phyloP scores from a whole-genome alignment of 2,329 filamentous ascomycete species.

The Pyricularia pennisetigena region DNA sequence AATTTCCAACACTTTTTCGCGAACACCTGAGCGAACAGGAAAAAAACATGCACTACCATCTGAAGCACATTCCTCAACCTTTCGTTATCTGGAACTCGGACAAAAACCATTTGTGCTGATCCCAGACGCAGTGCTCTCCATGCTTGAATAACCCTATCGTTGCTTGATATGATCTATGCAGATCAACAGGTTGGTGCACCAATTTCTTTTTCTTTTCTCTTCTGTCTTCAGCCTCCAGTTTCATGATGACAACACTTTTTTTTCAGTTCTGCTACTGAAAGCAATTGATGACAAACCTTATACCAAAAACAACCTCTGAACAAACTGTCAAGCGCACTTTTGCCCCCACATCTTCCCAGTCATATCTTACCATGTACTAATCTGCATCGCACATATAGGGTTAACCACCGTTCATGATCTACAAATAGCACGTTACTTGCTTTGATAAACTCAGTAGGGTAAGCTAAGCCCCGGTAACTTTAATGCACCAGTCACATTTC shows the following conservation, averaged over 20 bases:
- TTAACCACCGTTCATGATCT: background rate
- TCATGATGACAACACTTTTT: conserved; percentile 54
- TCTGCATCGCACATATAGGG: background rate
- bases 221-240: conserved; percentile 18
- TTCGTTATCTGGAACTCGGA: background rate
- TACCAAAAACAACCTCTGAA: conserved; percentile 49
- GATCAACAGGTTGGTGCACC: background rate
- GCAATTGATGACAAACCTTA: conserved; percentile 51
- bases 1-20: conserved; percentile 45
- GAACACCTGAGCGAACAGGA: conserved; percentile 45
- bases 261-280: conserved; percentile 72
- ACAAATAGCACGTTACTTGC: background rate
- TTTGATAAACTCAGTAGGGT: background rate
- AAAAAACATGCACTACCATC: conserved; percentile 72
- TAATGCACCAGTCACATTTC: conserved; percentile 5
- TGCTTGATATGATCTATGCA: background rate
- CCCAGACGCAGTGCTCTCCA: background rate
- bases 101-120: background rate
- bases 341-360: background rate
- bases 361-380: background rate
- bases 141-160: background rate
- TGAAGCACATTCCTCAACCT: conserved; percentile 33
- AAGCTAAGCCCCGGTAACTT: background rate
- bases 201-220: background rate
- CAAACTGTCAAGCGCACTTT: background rate